Percentiles rank a stretch among this genome's conserved stretches.
Evolutionary conservation across 441 rosid species (phyloP).

Genomic region (Erodium texanum): DNA sequence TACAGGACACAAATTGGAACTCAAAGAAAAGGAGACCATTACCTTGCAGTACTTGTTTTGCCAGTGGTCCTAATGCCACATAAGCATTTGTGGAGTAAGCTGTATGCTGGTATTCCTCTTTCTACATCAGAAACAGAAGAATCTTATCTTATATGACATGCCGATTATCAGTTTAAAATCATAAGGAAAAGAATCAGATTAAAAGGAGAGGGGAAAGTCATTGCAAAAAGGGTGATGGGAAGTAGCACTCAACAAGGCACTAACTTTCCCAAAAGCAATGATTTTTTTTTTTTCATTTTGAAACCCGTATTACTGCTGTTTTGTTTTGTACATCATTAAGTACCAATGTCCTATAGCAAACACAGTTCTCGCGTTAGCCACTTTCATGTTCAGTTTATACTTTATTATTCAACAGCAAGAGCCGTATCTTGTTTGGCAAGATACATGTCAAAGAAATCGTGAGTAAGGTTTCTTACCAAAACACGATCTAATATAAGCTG

Average conservation of each 20-base stretch:
- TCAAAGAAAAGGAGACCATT: constrained; percentile 11
- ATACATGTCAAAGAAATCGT: too few species aligned
- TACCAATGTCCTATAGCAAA: background rate
- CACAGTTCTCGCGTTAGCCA: background rate
- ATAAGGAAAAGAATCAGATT: too few species aligned
- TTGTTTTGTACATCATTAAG: background rate
- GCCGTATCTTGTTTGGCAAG: background rate
- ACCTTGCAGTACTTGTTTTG: constrained; percentile 77
- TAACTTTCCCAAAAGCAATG: background rate
- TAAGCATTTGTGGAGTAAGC: constrained; percentile 92
- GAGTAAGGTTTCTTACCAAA: constrained; percentile 44
- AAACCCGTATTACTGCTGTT: too few species aligned
- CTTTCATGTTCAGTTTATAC: background rate
- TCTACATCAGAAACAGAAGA: constrained; percentile 29
- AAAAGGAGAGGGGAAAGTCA: too few species aligned
- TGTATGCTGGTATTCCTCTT: constrained; percentile 93
- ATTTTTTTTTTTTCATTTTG: background rate
- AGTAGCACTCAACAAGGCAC: too few species aligned
- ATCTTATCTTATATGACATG: too few species aligned
- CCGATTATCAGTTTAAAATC: too few species aligned
- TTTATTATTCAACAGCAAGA: background rate
- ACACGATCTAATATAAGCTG: constrained; percentile 62
- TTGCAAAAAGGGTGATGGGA: too few species aligned
- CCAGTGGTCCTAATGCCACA: constrained; percentile 75
- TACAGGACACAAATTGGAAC: background rate